These are phyloP conservation scores for Achlya hypogyna DNA, from an alignment of 352 stramenopile species.

Conservation along the genomic window DNA sequence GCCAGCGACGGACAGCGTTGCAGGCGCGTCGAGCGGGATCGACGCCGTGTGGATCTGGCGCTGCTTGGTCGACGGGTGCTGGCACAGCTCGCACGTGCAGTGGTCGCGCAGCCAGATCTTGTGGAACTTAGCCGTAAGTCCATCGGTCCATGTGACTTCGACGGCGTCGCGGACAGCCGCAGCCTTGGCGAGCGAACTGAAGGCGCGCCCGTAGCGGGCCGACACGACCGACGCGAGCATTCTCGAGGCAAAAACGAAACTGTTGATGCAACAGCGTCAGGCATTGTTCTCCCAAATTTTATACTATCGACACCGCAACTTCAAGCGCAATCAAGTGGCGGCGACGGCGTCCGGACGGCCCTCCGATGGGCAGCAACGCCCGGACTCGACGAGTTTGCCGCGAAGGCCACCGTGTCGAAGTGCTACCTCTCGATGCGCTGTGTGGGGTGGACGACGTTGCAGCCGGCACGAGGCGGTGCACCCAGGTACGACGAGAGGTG, in stretches of 20 bases:
- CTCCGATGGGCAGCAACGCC: too few species aligned
- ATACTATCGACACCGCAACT: neutral
- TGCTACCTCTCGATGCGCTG: too few species aligned
- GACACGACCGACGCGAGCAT: neutral
- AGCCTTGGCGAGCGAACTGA: neutral
- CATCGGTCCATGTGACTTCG: slow-evolving; percentile 64
- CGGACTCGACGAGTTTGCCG: too few species aligned
- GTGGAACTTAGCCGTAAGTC: slow-evolving; percentile 68
- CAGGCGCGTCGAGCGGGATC: slow-evolving; percentile 42
- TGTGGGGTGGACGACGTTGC: too few species aligned
- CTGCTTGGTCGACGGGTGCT: slow-evolving; percentile 64
- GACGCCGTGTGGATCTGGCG: slow-evolving; percentile 69
- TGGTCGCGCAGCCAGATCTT: slow-evolving; percentile 82
- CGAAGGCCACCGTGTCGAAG: too few species aligned
- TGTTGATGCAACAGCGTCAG: neutral
- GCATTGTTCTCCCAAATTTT: neutral
- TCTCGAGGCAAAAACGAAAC: neutral
- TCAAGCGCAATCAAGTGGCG: too few species aligned
- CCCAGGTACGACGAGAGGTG: too few species aligned
- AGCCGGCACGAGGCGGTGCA: too few species aligned
- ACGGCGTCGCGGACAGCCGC: slow-evolving; percentile 27
- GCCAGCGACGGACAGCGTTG: slow-evolving; percentile 22
- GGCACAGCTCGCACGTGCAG: slow-evolving; percentile 53
- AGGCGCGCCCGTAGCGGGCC: too few species aligned
- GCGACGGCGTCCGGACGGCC: too few species aligned